Conservation (phyloP, 805 yeast genomes). For the Barnettozyma californica region DNA sequence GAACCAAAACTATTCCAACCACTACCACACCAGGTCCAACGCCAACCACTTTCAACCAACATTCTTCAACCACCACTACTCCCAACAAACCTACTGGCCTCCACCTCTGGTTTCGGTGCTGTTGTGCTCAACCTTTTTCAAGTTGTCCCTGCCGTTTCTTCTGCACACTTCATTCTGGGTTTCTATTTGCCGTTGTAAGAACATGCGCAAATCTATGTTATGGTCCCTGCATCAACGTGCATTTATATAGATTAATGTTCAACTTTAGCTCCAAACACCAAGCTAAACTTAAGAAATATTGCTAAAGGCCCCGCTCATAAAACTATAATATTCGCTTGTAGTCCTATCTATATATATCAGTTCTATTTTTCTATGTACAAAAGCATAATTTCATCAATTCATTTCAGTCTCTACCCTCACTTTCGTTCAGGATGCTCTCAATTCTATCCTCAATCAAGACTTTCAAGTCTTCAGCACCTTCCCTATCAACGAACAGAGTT, state of each 20-base stretch:
- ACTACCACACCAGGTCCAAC: neutral
- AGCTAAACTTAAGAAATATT: too few species aligned
- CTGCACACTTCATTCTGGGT: neutral
- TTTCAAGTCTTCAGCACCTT: constrained; percentile 67
- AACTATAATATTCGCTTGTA: too few species aligned
- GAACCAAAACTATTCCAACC: neutral
- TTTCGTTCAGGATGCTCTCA: constrained; percentile 28
- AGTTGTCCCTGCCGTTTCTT: constrained; percentile 1
- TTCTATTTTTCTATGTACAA: neutral
- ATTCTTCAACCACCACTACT: neutral
- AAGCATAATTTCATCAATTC: neutral
- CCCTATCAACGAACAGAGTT: constrained; percentile 67
- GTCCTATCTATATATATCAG: neutral
- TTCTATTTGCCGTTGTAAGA: too few species aligned
- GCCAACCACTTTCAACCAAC: neutral
- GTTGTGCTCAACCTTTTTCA: neutral
- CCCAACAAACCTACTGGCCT: neutral
- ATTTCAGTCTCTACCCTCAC: neutral
- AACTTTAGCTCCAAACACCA: too few species aligned
- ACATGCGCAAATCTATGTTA: too few species aligned
- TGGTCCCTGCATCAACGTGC: too few species aligned
- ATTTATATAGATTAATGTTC: too few species aligned
- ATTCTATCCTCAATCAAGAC: constrained; percentile 54
- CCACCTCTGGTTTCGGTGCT: neutral
- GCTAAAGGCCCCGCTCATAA: too few species aligned